Conservation (phyloP, 1,284 basidiomycete species). For the Lentinula novae-zelandiae region DNA sequence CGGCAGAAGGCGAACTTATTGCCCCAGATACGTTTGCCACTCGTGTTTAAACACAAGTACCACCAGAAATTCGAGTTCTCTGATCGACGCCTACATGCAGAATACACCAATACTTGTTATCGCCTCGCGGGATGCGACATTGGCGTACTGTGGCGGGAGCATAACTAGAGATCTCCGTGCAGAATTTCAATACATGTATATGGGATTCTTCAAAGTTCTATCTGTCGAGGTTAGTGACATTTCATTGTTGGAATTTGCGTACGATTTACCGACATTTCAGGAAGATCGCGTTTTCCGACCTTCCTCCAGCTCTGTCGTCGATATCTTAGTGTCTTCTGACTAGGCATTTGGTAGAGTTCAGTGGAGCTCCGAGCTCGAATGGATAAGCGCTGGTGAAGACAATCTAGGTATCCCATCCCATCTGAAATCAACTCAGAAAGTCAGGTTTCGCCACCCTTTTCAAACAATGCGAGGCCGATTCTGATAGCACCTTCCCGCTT, state of each 20-base stretch:
- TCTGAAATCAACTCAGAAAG: background rate
- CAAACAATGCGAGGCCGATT: background rate
- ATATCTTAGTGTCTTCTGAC: background rate
- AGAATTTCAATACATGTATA: constrained; percentile 9
- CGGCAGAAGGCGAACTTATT: background rate
- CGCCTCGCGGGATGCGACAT: background rate
- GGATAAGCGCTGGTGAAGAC: constrained; percentile 10
- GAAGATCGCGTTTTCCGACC: constrained; percentile 2
- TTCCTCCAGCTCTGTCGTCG: background rate
- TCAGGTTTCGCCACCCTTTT: background rate
- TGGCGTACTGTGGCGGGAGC: background rate
- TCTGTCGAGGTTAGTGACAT: background rate
- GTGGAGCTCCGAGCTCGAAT: constrained; percentile 7
- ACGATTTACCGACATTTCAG: background rate
- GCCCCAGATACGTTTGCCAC: background rate
- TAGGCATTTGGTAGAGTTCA: background rate
- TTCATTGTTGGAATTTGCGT: background rate
- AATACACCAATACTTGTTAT: constrained; percentile 1
- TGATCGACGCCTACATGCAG: background rate
- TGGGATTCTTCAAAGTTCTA: constrained; percentile 5
- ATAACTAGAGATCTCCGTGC: background rate
- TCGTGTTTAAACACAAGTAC: background rate
- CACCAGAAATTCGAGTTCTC: background rate
- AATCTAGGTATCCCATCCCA: background rate
- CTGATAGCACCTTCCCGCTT: background rate